These are phyloP conservation scores for Middelhovenomyces tepae DNA, from an alignment of 805 yeast species.

Conservation along the genomic window DNA sequence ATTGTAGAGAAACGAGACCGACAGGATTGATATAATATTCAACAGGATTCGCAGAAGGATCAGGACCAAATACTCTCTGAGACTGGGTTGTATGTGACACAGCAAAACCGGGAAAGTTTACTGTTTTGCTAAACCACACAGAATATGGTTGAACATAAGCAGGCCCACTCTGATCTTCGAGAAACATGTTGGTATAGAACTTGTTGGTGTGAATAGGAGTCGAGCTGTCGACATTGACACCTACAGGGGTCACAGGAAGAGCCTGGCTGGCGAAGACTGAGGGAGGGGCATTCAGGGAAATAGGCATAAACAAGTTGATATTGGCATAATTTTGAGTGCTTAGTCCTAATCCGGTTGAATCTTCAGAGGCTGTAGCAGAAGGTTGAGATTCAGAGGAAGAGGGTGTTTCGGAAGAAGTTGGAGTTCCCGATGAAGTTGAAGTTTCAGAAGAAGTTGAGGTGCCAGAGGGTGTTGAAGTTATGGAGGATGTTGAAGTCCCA, in stretches of 20 bases:
- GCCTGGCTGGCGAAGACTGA: slow-evolving; percentile 38
- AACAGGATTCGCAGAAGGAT: slow-evolving; percentile 32
- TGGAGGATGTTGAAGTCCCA: slow-evolving; percentile 4
- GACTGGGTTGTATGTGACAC: slow-evolving; percentile 45
- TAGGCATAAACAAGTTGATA: slow-evolving; percentile 40
- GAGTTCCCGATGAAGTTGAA: slow-evolving; percentile 3
- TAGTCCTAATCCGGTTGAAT: too few species aligned
- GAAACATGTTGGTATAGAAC: slow-evolving; percentile 58
- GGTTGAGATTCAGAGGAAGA: slow-evolving; percentile 6
- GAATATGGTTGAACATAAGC: slow-evolving; percentile 63
- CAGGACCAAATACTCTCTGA: slow-evolving; percentile 39
- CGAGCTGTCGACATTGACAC: slow-evolving; percentile 37
- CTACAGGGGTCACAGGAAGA: too few species aligned
- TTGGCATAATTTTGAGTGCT: too few species aligned
- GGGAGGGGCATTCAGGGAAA: slow-evolving; percentile 39
- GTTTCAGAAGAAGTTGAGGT: slow-evolving; percentile 2
- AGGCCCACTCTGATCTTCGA: slow-evolving; percentile 45
- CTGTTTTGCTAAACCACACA: slow-evolving; percentile 42
- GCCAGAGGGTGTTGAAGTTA: slow-evolving; percentile 1
- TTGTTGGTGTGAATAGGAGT: slow-evolving; percentile 60
- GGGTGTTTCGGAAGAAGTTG: slow-evolving; percentile 4
- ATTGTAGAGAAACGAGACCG: slow-evolving; percentile 44
- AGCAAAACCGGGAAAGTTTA: slow-evolving; percentile 47
- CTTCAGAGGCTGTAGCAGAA: too few species aligned
- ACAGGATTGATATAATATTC: slow-evolving; percentile 50